Evolutionary conservation across 148 eudicot genomes (phyloP).

Genomic region (Silene latifolia): DNA sequence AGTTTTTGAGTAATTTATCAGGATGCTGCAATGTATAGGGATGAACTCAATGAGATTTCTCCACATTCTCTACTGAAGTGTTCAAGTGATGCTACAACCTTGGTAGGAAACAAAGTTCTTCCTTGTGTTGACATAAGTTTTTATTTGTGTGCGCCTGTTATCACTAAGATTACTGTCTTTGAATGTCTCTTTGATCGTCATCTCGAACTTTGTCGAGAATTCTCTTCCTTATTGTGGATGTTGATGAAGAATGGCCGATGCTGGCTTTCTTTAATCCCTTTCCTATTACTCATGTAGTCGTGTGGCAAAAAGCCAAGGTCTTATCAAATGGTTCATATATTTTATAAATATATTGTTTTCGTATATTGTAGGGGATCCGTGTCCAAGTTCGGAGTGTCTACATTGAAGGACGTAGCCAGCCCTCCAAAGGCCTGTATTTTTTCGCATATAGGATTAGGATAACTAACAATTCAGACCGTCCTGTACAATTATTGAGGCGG

Average conservation of each 20-base stretch:
- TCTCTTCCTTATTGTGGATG: background rate
- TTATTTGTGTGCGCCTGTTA: background rate
- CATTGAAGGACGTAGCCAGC: constrained; percentile 87
- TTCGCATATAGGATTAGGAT: constrained; percentile 93
- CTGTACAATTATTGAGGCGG: constrained; percentile 92
- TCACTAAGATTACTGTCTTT: background rate
- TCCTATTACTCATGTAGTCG: background rate
- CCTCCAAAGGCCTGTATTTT: constrained; percentile 75
- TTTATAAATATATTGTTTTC: background rate
- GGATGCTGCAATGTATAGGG: constrained; percentile 84
- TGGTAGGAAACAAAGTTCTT: constrained; percentile 44
- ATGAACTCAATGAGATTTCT: constrained; percentile 80
- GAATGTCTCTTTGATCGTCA: background rate
- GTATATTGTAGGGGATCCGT: constrained; percentile 62
- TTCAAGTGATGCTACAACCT: constrained; percentile 88
- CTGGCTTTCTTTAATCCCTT: background rate
- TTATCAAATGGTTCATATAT: background rate
- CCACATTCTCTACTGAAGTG: constrained; percentile 89
- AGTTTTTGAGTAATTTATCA: constrained; percentile 15
- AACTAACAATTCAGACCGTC: constrained; percentile 86
- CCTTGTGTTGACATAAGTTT: background rate
- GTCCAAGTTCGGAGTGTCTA: constrained; percentile 97
- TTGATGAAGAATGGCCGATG: background rate
- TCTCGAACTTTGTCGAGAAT: background rate
- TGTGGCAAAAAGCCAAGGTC: background rate